A percentile compares a stretch with the other conserved stretches of the same genome.
Conservation (phyloP, 2,329 filamentous ascomycete genomes). For the Alternaria sp. region DNA sequence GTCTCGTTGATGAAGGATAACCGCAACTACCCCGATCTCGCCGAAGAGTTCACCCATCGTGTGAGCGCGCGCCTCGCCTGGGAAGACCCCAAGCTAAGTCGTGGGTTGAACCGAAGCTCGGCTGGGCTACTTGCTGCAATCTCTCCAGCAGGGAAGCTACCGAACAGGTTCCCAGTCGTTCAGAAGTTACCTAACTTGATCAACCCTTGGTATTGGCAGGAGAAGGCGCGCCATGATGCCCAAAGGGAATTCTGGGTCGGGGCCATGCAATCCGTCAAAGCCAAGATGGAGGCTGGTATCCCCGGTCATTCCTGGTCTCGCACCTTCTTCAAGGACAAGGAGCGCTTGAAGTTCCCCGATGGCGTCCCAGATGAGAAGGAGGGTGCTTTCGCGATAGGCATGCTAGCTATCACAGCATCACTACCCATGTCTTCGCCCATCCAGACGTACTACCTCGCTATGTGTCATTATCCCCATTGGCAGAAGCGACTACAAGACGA, state of each 20-base stretch:
- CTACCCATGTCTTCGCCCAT: conserved; percentile 6
- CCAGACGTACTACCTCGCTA: conserved; percentile 21
- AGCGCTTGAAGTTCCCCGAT: conserved; percentile 4
- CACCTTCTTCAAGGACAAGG: conserved; percentile 1
- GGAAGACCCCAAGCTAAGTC: conserved; percentile 1
- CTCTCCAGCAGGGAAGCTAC: not conserved
- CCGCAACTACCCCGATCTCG: conserved; percentile 1
- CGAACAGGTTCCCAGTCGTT: not conserved
- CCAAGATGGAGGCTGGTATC: not conserved
- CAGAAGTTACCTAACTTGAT: not conserved
- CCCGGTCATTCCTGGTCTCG: conserved; percentile 2
- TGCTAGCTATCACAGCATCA: conserved; percentile 7
- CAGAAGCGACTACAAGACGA: conserved; percentile 63
- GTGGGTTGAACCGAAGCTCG: conserved; percentile 1
- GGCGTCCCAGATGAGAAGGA: not conserved
- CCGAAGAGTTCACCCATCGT: conserved; percentile 3
- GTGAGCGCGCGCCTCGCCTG: conserved; percentile 5
- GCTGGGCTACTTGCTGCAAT: not conserved
- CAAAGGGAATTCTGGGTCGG: conserved; percentile 2
- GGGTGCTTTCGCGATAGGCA: conserved; percentile 3
- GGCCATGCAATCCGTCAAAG: conserved; percentile 3
- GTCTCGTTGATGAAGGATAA: conserved; percentile 3
- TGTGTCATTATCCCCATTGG: conserved; percentile 57
- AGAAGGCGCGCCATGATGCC: not conserved
- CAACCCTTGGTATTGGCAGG: conserved; percentile 5